Base-by-base conservation (phyloP, 1,284 basidiomycete genomes). In the Apiotrichum sp. region DNA sequence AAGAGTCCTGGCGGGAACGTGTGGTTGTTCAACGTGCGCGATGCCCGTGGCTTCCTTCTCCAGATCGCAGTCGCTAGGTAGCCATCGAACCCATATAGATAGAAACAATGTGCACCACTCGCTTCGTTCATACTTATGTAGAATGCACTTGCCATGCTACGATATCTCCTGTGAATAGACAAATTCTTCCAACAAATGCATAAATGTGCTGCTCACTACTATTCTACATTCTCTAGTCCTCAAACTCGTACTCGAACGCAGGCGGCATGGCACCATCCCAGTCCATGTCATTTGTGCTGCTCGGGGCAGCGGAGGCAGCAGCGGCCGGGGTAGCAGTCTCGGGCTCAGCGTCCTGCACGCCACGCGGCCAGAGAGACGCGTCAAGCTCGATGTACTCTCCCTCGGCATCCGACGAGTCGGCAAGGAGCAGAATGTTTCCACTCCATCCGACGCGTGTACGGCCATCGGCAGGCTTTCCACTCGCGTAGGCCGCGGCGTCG, bases 361-460 rank as follows among this genome's bases (percentile, higher is more conserved):
- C 48, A 13, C 54, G 50, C 2, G 81, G 63, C 83, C 83, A 64
- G 84, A 73, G 52, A 0, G 41, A 49, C 31, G 73, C 72, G 60
- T 77, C 72, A 53, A 78, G 80, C 66, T 89, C 87, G 56, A 95
- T 84, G 68, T 86, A 85, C 5, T 80, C 82, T 53, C 82, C 82
- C 36, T 63, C 62, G 22, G 36, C 53, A 41, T 47, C 45, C 22
- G 47, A 45, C 10, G 81, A 81, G 33, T 93, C 90, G 38, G 80
- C 76, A 50, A 95, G 75, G 53, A 95, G 81, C 42, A 96, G 71
- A 56, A 95, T 90, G 14, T 89, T 91, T 43, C 89, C 89, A 42
- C 58, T 59, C 61, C 61, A 62, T 22, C 47, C 47, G 40, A 59
- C 57, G 22, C 58, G 55, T 3, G 57, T 47, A 16, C 55, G 57